Evolutionary conservation across 352 stramenopile species (phyloP).

Genomic region (Aphanomyces euteiches): DNA sequence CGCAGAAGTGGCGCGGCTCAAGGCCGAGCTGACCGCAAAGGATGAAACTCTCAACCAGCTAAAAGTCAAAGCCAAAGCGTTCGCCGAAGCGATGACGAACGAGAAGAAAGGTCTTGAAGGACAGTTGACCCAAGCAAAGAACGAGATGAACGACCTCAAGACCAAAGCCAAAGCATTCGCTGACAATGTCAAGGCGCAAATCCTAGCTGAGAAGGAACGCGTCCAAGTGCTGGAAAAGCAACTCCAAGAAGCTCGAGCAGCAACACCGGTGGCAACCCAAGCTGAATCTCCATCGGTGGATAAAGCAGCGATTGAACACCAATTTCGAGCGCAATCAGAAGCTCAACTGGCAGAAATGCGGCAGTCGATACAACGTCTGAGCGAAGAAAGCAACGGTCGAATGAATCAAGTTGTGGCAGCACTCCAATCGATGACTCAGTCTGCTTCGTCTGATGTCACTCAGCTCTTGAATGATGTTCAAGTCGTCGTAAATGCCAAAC

Average conservation of each 20-base stretch:
- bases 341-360: not conserved
- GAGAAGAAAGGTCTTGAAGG: slow-evolving; percentile 35
- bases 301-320: not conserved
- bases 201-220: slow-evolving; percentile 61
- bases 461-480: not conserved
- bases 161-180: slow-evolving; percentile 62
- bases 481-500: not conserved
- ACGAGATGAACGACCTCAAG: slow-evolving; percentile 62
- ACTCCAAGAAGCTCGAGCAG: slow-evolving; percentile 35
- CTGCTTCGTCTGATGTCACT: not conserved
- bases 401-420: slow-evolving; percentile 37
- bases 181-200: slow-evolving; percentile 60
- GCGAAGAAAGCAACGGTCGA: slow-evolving; percentile 35
- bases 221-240: slow-evolving; percentile 46
- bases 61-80: slow-evolving; percentile 81
- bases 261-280: slow-evolving; percentile 13
- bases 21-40: slow-evolving; percentile 58
- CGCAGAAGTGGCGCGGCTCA: slow-evolving; percentile 51
- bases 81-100: slow-evolving; percentile 70
- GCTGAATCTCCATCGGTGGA: not conserved
- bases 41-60: slow-evolving; percentile 76
- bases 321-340: not conserved
- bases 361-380: slow-evolving; percentile 34
- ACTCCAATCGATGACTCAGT: slow-evolving; percentile 35
- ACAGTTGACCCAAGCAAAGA: slow-evolving; percentile 50